Percentiles rank a stretch among this genome's conserved stretches.
Evolutionary conservation across 352 stramenopile species (phyloP).

Genomic region (Globisporangium spiculum): DNA sequence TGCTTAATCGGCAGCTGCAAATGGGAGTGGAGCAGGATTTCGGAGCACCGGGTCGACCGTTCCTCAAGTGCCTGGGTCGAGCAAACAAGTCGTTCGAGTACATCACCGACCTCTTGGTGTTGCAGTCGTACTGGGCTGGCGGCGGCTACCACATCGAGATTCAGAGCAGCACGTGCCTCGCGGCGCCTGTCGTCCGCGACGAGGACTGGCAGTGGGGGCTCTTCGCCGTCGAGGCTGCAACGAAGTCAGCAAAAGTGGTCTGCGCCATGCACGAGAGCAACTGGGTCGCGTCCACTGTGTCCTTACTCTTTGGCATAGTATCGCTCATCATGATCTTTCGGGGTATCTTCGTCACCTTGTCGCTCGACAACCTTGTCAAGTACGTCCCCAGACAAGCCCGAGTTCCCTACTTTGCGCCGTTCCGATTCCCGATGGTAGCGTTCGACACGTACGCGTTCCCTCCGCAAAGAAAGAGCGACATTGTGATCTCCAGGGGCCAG

Average conservation of each 20-base stretch:
- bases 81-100: constrained; percentile 37
- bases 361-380: constrained; percentile 26
- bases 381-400: constrained; percentile 39
- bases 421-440: constrained; percentile 8
- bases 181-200: constrained; percentile 31
- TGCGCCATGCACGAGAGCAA: constrained; percentile 36
- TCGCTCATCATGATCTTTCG: constrained; percentile 40
- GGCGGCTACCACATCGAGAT: constrained; percentile 45
- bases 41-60: constrained; percentile 31
- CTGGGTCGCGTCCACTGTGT: constrained; percentile 37
- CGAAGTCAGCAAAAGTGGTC: constrained; percentile 36
- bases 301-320: constrained; percentile 35
- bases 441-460: constrained; percentile 32
- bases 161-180: constrained; percentile 47
- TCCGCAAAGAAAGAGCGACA: constrained; percentile 18
- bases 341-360: constrained; percentile 37
- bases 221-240: constrained; percentile 34
- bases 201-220: constrained; percentile 36
- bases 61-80: constrained; percentile 42
- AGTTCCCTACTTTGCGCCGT: constrained; percentile 12
- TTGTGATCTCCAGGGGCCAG: constrained; percentile 44
- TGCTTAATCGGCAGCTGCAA: constrained; percentile 28
- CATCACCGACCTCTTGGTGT: constrained; percentile 50
- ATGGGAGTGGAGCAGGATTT: constrained; percentile 34
- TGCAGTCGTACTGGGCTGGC: constrained; percentile 52